phyloP scores from a whole-genome alignment of 352 stramenopile species.

The Globisporangium rhizosaccharum region DNA sequence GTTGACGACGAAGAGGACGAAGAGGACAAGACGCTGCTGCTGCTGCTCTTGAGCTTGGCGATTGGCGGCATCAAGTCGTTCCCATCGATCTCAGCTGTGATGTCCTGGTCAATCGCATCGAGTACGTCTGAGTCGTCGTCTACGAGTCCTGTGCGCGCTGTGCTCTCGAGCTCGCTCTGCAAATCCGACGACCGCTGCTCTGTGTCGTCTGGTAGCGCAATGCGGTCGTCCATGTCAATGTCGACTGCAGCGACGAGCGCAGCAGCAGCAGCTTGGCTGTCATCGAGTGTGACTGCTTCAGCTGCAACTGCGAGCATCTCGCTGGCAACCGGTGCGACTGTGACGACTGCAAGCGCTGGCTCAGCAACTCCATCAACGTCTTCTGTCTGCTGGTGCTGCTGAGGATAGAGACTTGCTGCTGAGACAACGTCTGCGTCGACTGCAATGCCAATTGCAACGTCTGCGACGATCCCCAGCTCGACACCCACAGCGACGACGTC shows the following conservation, averaged over 20 bases:
- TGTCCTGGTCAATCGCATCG: slow-evolving; percentile 42
- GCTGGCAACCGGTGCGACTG: background rate
- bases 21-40: background rate
- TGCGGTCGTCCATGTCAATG: slow-evolving; percentile 3
- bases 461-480: slow-evolving; percentile 30
- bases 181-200: background rate
- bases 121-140: slow-evolving; percentile 14
- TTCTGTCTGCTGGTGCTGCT: background rate
- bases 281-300: background rate
- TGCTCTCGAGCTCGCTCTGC: slow-evolving; percentile 11
- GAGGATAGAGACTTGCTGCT: background rate
- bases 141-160: background rate
- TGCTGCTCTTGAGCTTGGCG: slow-evolving; percentile 29
- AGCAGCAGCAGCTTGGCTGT: background rate
- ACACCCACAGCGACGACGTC: slow-evolving; percentile 21
- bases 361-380: background rate
- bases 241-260: background rate
- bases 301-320: background rate
- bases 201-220: background rate
- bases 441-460: slow-evolving; percentile 28
- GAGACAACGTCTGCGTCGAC: slow-evolving; percentile 20
- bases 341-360: slow-evolving; percentile 3
- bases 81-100: slow-evolving; percentile 49
- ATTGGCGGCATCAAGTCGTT: slow-evolving; percentile 46
- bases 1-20: background rate